These are phyloP conservation scores for Colletotrichum orchidophilum DNA, from an alignment of 2,329 filamentous ascomycete species.

Conservation along the genomic window DNA sequence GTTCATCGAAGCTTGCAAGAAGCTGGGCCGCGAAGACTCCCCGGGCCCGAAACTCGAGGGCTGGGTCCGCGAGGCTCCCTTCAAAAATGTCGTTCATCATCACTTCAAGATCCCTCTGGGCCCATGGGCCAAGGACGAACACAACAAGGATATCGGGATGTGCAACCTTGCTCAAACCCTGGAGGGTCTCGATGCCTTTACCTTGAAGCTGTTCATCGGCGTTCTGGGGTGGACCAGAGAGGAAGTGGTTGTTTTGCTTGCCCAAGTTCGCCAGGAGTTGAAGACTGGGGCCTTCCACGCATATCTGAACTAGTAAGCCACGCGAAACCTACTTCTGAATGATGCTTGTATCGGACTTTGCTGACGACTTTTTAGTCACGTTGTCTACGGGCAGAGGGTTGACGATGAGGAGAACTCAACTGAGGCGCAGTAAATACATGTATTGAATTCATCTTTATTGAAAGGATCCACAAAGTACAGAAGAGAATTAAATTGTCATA, in stretches of 20 bases:
- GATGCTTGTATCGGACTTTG: no score
- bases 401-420: not conserved
- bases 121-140: not conserved
- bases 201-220: conserved; percentile 42
- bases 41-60: conserved; percentile 37
- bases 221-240: conserved; percentile 41
- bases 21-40: not conserved
- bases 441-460: not conserved
- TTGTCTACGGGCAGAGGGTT: conserved; percentile 34
- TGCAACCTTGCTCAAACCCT: conserved; percentile 30
- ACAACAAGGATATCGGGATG: conserved; percentile 36
- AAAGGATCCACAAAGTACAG: not conserved
- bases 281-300: conserved; percentile 39
- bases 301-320: not conserved
- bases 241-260: conserved; percentile 42
- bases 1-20: conserved; percentile 42
- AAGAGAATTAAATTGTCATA: not conserved
- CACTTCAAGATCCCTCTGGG: conserved; percentile 48
- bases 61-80: conserved; percentile 47
- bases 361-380: not conserved
- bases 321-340: not conserved
- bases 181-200: conserved; percentile 39
- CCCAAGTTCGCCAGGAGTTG: conserved; percentile 42
- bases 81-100: conserved; percentile 43
- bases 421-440: no score